Conservation (phyloP, 192 early-diverging fungal genomes). For the Linnemannia schmuckeri region DNA sequence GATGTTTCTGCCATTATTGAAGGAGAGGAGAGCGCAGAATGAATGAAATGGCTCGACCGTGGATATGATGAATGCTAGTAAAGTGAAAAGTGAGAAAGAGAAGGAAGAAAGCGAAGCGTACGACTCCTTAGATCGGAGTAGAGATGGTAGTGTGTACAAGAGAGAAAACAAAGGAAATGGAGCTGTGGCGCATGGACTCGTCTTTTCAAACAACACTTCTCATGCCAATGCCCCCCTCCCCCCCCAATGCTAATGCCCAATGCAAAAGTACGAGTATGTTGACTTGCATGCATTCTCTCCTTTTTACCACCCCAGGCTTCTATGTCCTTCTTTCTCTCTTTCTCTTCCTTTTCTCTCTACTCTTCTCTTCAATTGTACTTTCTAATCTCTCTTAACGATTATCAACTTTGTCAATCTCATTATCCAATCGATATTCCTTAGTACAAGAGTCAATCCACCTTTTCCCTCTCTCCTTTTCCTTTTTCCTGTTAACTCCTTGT, state of each 20-base stretch:
- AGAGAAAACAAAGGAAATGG: not conserved
- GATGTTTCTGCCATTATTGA: too few species aligned
- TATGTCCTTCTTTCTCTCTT: not conserved
- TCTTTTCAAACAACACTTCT: not conserved
- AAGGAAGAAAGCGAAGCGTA: not conserved
- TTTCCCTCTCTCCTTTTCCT: not conserved
- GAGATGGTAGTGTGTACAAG: not conserved
- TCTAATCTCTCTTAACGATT: not conserved
- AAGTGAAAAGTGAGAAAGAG: not conserved
- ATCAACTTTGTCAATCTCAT: not conserved
- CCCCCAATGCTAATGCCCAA: not conserved
- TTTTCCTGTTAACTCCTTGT: not conserved
- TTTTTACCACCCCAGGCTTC: not conserved
- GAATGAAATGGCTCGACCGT: too few species aligned
- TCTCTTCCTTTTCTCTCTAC: not conserved
- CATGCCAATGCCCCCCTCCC: not conserved
- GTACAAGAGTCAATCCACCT: not conserved
- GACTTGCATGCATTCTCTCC: not conserved
- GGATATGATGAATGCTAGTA: too few species aligned
- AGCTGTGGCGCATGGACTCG: not conserved
- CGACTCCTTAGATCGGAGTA: not conserved
- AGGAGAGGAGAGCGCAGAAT: too few species aligned
- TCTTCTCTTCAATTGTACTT: not conserved
- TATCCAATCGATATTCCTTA: not conserved
- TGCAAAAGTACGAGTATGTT: not conserved